Evolutionary conservation across 768 basidiomycete genomes (phyloP), one percentile per base, ranked within the genome.

Genomic region (Kondoa malvinella): DNA sequence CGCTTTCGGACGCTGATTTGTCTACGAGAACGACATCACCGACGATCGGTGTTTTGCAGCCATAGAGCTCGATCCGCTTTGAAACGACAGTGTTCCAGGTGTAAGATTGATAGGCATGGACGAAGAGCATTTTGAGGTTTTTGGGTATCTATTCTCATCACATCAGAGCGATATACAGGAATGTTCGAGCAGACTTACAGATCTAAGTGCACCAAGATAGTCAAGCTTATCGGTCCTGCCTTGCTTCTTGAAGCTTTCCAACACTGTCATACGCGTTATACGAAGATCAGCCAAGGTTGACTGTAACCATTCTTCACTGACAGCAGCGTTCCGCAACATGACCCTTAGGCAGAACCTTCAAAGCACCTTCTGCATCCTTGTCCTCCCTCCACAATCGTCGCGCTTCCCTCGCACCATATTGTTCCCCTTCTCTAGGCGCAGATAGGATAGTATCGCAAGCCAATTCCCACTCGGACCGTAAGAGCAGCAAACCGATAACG

Each of bases 21-120:
- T 68, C 73, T 14, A 67, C 73, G 40, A 70, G 87, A 17, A 97
- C 89, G n/a, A 97, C 81, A 75, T 99, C 95, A 0, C 95, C 95
- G 3, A 84, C 83, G 58, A 92, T 81, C 1, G 89, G 85, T 69
- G 82, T 81, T 64, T 86, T 82, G 64, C 82, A 79, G 32, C 92
- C 91, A 73, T 85, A 85, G 61, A 81, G 80, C 68, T 84, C 85
- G 74, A 97, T 85, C 15, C 95, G 87, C 77, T 96, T 91, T 1
- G 92, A 96, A 56, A 92, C 89, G 67, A 96, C 86, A 60, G 90
- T 85, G 77, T 99, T 99, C 94, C 94, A 99, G 34, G 97, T 86
- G 73, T 96, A 99, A 17, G 89, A 92, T 77, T 99, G 95, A 76
- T 96, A 99, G 32, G 92, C 92, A 77, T 99, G 95, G 66, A 96